A percentile compares a stretch with the other conserved stretches of the same genome.
Conservation (phyloP, 192 early-diverging fungal genomes). For the Mortierella claussenii region DNA sequence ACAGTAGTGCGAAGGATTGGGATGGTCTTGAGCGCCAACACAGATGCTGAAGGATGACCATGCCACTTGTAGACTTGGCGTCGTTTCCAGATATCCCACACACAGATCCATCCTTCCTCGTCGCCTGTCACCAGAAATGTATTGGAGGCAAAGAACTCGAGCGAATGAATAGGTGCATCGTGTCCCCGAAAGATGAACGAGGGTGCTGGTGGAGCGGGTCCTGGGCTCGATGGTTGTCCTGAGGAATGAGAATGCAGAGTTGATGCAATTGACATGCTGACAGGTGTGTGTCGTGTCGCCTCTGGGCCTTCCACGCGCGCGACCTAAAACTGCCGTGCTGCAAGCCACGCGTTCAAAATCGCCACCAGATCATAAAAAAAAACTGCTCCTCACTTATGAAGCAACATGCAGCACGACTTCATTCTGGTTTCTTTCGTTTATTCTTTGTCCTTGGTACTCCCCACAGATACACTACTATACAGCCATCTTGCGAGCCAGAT, state of each 20-base stretch:
- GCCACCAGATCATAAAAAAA: too few relatives aligned
- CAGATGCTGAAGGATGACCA: constrained; percentile 25
- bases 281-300: too few relatives aligned
- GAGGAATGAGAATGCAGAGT: background rate
- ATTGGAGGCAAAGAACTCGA: constrained; percentile 53
- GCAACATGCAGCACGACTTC: too few relatives aligned
- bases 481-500: constrained; percentile 56
- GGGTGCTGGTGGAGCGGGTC: constrained; percentile 36
- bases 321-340: too few relatives aligned
- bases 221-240: background rate
- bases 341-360: too few relatives aligned
- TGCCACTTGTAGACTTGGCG: constrained; percentile 42
- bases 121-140: constrained; percentile 47
- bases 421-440: too few relatives aligned
- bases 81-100: constrained; percentile 53
- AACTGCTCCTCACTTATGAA: too few relatives aligned
- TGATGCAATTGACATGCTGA: constrained; percentile 5
- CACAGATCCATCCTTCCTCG: constrained; percentile 34
- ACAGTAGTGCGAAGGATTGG: constrained; percentile 10
- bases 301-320: too few relatives aligned
- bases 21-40: constrained; percentile 15
- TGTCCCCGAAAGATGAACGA: constrained; percentile 57
- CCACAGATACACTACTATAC: too few relatives aligned
- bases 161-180: constrained; percentile 39
- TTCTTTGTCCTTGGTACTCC: too few relatives aligned